Evolutionary conservation across 31 red algal genomes (phyloP).

Genomic region (Bonnemaisonia californica): DNA sequence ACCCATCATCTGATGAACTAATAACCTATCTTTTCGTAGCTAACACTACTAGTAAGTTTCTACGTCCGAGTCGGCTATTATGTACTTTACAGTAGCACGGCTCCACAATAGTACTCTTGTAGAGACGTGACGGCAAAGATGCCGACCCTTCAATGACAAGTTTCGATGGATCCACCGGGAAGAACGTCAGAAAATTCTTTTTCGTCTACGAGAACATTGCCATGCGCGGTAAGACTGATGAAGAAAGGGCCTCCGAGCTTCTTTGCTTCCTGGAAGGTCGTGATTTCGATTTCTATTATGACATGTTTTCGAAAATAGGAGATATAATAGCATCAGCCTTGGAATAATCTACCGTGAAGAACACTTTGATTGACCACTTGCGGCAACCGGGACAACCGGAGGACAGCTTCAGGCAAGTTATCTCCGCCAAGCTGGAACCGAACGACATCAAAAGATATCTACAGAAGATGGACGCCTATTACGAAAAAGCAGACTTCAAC

Average conservation of each 20-base stretch:
- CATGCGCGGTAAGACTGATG: not conserved
- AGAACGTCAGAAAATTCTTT: no score
- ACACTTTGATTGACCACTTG: not conserved
- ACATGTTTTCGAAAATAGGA: not conserved
- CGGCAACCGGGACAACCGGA: not conserved
- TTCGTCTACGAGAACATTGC: constrained; percentile 3
- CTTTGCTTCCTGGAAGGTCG: constrained; percentile 1
- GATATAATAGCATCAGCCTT: not conserved
- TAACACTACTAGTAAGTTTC: no score
- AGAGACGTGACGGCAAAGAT: no score
- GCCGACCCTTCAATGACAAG: no score
- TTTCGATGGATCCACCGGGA: no score
- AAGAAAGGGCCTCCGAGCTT: not conserved
- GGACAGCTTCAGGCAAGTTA: not conserved
- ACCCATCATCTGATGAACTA: no score
- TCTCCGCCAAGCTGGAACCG: not conserved
- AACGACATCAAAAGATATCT: not conserved
- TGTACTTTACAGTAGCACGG: no score
- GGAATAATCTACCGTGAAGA: not conserved
- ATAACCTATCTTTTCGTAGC: no score
- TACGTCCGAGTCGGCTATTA: no score
- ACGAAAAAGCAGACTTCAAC: not conserved
- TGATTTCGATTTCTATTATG: constrained; percentile 27
- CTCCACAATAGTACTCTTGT: no score
- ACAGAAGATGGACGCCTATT: not conserved